A percentile compares a stretch with the other conserved stretches of the same genome.
phyloP scores from a whole-genome alignment of 2,329 filamentous ascomycete species.

The Microdochium bolleyi region DNA sequence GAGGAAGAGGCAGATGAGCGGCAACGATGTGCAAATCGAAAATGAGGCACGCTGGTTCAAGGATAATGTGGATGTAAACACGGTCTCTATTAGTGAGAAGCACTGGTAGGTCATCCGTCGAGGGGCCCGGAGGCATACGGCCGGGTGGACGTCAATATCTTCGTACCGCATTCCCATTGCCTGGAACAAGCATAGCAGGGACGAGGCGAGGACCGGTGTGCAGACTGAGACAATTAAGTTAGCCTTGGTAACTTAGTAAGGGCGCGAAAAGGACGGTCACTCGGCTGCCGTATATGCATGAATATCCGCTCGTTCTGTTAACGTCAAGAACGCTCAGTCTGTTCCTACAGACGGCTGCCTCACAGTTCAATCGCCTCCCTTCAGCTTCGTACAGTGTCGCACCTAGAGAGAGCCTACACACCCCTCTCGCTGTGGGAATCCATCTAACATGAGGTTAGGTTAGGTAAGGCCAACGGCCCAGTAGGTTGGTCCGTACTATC shows the following conservation, averaged over 20 bases:
- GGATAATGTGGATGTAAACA: constrained; percentile 61
- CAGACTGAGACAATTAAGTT: neutral
- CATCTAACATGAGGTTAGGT: too few relatives aligned
- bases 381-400: neutral
- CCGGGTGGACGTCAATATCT: neutral
- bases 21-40: constrained; percentile 58
- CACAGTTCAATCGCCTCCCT: neutral
- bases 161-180: neutral
- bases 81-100: constrained; percentile 56
- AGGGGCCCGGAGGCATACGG: neutral
- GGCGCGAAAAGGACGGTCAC: neutral
- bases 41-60: constrained; percentile 62
- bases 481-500: neutral
- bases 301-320: neutral
- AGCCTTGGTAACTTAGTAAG: neutral
- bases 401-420: neutral
- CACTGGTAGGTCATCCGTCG: constrained; percentile 45
- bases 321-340: neutral
- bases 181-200: neutral
- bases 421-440: neutral
- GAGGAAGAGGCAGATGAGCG: constrained; percentile 70
- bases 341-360: neutral
- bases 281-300: neutral
- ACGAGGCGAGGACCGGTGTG: neutral
- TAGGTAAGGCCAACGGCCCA: neutral